These are phyloP conservation scores for Penicillium pulvis DNA, from an alignment of 495 filamentous ascomycete species.

Conservation along the genomic window DNA sequence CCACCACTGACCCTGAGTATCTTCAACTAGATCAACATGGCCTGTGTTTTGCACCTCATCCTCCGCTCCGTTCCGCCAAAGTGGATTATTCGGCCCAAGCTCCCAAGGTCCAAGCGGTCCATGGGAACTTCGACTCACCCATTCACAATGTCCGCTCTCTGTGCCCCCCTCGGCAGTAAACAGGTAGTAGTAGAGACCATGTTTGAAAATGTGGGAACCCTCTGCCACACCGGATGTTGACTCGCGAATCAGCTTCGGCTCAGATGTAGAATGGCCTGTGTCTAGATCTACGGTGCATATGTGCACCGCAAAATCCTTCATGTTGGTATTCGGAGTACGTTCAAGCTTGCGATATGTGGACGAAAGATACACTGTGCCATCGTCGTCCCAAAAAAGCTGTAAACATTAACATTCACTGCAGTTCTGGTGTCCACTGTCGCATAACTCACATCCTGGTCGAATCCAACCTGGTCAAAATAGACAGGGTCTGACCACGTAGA, in stretches of 20 bases:
- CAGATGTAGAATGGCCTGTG: constrained; percentile 36
- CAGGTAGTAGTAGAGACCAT: constrained; percentile 67
- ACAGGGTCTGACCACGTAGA: constrained; percentile 49
- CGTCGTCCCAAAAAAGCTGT: constrained; percentile 46
- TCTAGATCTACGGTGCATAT: constrained; percentile 41
- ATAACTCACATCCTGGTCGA: constrained; percentile 48
- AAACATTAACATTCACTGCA: not conserved
- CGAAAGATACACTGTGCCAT: constrained; percentile 42
- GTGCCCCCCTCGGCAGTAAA: constrained; percentile 70
- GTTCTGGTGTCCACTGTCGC: too few relatives aligned
- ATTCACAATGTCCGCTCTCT: constrained; percentile 54
- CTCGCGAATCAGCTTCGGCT: constrained; percentile 53
- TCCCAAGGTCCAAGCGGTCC: constrained; percentile 60
- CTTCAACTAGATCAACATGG: constrained; percentile 50
- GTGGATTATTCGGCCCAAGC: constrained; percentile 38
- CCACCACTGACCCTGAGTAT: constrained; percentile 47
- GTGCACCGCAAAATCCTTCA: constrained; percentile 46
- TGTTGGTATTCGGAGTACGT: constrained; percentile 24
- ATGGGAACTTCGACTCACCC: constrained; percentile 38
- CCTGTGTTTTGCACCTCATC: constrained; percentile 46
- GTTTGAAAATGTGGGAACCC: constrained; percentile 67
- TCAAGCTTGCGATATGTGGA: constrained; percentile 37
- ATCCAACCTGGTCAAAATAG: constrained; percentile 51
- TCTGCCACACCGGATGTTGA: constrained; percentile 58
- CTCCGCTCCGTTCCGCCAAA: constrained; percentile 36